phyloP scores from a whole-genome alignment of 306 rosid genomes.

The Malus sylvestris region DNA sequence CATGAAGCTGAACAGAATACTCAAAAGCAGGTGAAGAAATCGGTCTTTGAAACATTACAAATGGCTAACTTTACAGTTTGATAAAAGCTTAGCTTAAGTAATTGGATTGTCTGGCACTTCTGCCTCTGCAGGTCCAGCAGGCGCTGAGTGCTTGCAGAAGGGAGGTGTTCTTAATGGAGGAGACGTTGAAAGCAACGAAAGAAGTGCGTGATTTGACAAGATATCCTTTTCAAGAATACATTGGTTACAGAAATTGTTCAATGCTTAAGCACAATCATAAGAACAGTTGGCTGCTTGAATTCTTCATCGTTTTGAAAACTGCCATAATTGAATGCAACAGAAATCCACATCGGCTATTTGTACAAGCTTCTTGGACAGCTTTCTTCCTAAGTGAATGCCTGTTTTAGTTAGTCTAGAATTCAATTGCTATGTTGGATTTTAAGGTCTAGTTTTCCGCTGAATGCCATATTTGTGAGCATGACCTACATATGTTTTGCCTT shows the following conservation, averaged over 20 bases:
- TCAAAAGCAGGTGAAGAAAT: slow-evolving; percentile 42
- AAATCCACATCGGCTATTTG: background rate
- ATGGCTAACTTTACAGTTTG: background rate
- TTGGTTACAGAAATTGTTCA: background rate
- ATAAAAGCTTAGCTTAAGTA: slow-evolving; percentile 5
- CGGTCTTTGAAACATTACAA: background rate
- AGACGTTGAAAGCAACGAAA: slow-evolving; percentile 34
- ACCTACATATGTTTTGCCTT: slow-evolving; percentile 22
- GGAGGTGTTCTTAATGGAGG: slow-evolving; percentile 47
- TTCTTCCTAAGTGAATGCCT: background rate
- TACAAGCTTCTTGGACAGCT: background rate
- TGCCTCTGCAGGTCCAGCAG: slow-evolving; percentile 57
- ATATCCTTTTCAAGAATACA: slow-evolving; percentile 54
- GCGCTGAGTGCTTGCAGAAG: slow-evolving; percentile 40
- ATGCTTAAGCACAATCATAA: background rate
- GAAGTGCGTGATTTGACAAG: slow-evolving; percentile 40
- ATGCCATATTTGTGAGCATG: background rate
- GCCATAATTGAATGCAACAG: background rate
- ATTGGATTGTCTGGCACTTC: too few relatives aligned
- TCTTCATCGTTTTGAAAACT: background rate
- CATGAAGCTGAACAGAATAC: slow-evolving; percentile 34
- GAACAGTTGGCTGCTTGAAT: background rate
- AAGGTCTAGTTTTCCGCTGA: background rate
- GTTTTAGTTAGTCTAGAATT: slow-evolving; percentile 1
- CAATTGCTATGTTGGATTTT: background rate